These are phyloP conservation scores for Leishmania amazonensis DNA, from an alignment of 208 protist species.

Conservation along the genomic window DNA sequence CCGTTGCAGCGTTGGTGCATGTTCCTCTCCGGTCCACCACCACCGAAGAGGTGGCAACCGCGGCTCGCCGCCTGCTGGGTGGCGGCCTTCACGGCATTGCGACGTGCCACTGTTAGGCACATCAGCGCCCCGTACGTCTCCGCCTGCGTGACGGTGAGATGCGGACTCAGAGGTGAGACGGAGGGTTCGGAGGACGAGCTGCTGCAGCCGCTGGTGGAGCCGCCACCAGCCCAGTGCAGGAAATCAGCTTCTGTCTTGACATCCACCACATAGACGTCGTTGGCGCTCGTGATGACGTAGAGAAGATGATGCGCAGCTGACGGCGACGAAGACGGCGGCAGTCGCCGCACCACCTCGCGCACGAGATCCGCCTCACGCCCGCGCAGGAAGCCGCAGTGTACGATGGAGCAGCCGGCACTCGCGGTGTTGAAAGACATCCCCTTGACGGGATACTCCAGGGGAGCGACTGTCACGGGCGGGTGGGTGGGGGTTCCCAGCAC, in stretches of 20 bases:
- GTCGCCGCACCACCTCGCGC: slow-evolving; percentile 31
- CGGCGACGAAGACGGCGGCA: slow-evolving; percentile 3
- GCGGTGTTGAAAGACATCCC: slow-evolving; percentile 24
- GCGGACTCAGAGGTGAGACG: slow-evolving; percentile 18
- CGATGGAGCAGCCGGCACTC: slow-evolving; percentile 20
- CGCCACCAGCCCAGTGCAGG: slow-evolving; percentile 21
- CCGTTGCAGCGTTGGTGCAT: slow-evolving; percentile 20
- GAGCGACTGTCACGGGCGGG: neutral
- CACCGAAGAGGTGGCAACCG: neutral
- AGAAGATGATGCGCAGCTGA: slow-evolving; percentile 26
- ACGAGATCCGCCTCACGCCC: slow-evolving; percentile 39
- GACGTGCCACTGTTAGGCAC: slow-evolving; percentile 32
- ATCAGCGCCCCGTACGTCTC: slow-evolving; percentile 39
- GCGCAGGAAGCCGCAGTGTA: slow-evolving; percentile 36
- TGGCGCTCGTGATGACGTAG: slow-evolving; percentile 33
- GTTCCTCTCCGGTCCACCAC: slow-evolving; percentile 20
- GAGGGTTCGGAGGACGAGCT: slow-evolving; percentile 3
- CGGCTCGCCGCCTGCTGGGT: neutral
- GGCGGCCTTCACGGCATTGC: slow-evolving; percentile 5
- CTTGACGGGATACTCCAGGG: slow-evolving; percentile 25
- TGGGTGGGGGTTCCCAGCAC: neutral
- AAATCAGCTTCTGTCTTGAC: slow-evolving; percentile 28
- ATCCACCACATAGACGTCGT: slow-evolving; percentile 35
- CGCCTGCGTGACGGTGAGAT: slow-evolving; percentile 31
- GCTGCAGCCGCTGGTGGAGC: slow-evolving; percentile 8